These are phyloP conservation scores for Aspergillus carlsbadensis DNA, from an alignment of 495 filamentous ascomycete species.

Conservation along the genomic window DNA sequence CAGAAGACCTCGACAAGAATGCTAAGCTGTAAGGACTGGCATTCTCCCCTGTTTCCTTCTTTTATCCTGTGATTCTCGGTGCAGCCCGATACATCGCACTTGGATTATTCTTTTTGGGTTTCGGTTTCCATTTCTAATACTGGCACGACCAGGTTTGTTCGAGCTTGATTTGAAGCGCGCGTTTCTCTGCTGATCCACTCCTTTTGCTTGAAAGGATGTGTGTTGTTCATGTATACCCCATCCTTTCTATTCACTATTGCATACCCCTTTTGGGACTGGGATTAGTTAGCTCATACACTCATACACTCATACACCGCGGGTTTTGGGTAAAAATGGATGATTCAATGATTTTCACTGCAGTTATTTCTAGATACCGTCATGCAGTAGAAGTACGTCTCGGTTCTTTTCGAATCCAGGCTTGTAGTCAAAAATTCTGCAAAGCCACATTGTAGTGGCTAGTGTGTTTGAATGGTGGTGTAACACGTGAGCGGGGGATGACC, in stretches of 20 bases:
- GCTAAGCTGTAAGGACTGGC: constrained; percentile 40
- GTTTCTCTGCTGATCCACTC: constrained; percentile 18
- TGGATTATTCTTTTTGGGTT: too few relatives aligned
- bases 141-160: constrained; percentile 21
- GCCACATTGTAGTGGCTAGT: too few relatives aligned
- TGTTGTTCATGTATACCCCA: constrained; percentile 24
- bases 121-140: constrained; percentile 16
- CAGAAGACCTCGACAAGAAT: constrained; percentile 36
- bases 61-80: background rate
- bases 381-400: too few relatives aligned
- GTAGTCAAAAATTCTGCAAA: background rate
- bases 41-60: constrained; percentile 12
- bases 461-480: too few relatives aligned
- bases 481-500: too few relatives aligned
- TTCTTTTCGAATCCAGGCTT: too few relatives aligned
- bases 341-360: constrained; percentile 8
- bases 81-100: background rate
- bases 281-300: constrained; percentile 16
- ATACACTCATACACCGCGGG: constrained; percentile 12
- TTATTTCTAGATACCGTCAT: too few relatives aligned
- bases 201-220: constrained; percentile 24
- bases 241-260: constrained; percentile 17
- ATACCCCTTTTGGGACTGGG: constrained; percentile 14
- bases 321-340: constrained; percentile 20
- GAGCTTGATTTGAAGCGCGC: constrained; percentile 35